Base-by-base conservation (phyloP, 768 basidiomycete species). In the Xerocomellus amylosporus region DNA sequence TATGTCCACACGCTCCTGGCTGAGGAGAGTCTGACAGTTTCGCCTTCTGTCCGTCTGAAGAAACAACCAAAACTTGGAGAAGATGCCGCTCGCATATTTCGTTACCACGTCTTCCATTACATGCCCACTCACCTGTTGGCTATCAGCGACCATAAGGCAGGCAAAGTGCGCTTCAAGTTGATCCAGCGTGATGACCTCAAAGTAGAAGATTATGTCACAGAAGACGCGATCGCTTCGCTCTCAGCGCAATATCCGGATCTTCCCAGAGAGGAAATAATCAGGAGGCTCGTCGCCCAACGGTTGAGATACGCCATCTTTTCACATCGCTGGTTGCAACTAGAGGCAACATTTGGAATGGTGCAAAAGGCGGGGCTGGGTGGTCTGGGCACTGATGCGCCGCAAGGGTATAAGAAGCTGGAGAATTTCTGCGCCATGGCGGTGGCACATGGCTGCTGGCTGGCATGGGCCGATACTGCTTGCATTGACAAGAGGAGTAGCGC, bases 391-490 rank as follows among this genome's bases (percentile, higher is more conserved):
- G 20, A 47, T 5, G 28, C 45, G 8, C 45, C 20, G 12, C 38
- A 30, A n/a, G 38, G 52, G 30, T 53, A 40, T 46, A 41, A 26
- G 31, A 53, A 53, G 31, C 39, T 47, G 8, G 45, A 34, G 13
- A 14, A 28, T 5, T 53, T 53, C n/a, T 53, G 52, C 8, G 26
- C 45, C 30, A 12, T 26, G 24, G 52, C 52, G 2, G 20, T 34
- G 31, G 28, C 22, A 28, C 31, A 53, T 20, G 39, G 14, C 6
- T 53, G 45, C 20, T 9, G 19, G 31, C 6, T 54, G 30, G 51
- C 55, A 13, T 72, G 75, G 59, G 76, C 71, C 53, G 70, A 75
- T 20, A 74, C 61, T 37, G 71, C 68, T 34, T 74, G 54, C 48
- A 53, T 53, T 10, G 52, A 55, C 34, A 54, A 49, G 22, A 15